Conservation (phyloP, 2,329 filamentous ascomycete species). For the Colletotrichum orbiculare region DNA sequence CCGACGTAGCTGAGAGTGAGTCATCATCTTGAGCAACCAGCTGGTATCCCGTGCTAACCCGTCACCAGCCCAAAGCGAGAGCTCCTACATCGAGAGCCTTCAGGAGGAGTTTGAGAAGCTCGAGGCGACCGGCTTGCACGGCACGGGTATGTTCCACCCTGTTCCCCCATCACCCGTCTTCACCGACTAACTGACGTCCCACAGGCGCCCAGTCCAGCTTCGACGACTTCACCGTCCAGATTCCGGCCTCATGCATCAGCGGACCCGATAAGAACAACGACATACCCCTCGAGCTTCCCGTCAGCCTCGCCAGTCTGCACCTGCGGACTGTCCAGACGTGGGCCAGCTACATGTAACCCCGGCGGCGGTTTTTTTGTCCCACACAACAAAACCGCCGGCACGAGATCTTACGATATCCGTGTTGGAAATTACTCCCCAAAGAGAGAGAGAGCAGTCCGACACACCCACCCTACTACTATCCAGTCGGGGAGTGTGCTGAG, state of each 20-base stretch:
- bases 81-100: conserved; percentile 25
- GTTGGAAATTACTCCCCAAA: conserved; percentile 16
- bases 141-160: conserved; percentile 8
- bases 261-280: conserved; percentile 22
- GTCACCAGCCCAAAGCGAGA: conserved; percentile 21
- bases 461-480: conserved; percentile 16
- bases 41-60: not conserved
- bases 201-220: conserved; percentile 22
- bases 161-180: no score
- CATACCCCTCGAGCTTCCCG: conserved; percentile 28
- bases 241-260: conserved; percentile 27
- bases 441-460: conserved; percentile 21
- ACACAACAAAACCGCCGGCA: conserved; percentile 29
- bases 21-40: accelerated
- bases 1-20: conserved; percentile 33
- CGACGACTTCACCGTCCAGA: conserved; percentile 21
- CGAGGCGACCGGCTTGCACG: conserved; percentile 29
- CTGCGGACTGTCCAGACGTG: conserved; percentile 32
- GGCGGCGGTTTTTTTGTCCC: conserved; percentile 29
- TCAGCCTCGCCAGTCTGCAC: conserved; percentile 33
- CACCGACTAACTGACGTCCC: not conserved
- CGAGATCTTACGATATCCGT: conserved; percentile 23
- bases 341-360: conserved; percentile 30
- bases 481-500: conserved; percentile 22
- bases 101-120: conserved; percentile 16